Conservation (phyloP, 2,329 filamentous ascomycete species). For the Aspergillus glaucus region DNA sequence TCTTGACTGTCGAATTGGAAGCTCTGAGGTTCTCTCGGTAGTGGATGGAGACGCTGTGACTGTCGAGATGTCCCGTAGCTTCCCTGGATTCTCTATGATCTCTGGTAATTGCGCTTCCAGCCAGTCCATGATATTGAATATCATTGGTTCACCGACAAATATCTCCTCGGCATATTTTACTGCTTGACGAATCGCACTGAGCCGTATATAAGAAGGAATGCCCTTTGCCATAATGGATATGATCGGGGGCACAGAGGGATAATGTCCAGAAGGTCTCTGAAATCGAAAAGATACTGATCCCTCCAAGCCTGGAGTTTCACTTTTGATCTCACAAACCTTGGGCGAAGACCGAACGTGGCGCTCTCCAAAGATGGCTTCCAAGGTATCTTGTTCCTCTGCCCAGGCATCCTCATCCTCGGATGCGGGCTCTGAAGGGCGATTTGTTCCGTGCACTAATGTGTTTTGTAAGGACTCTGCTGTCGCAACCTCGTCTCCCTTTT, state of each 20-base stretch:
- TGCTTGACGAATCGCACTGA: conserved; percentile 76
- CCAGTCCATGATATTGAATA: conserved; percentile 88
- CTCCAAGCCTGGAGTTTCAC: conserved; percentile 47
- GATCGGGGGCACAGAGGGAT: conserved; percentile 63
- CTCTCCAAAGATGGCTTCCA: conserved; percentile 81
- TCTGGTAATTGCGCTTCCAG: conserved; percentile 73
- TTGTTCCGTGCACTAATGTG: conserved; percentile 51
- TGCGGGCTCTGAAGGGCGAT: conserved; percentile 8
- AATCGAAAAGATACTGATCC: conserved; percentile 55
- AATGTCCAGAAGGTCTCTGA: conserved; percentile 60
- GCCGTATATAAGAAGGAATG: conserved; percentile 84
- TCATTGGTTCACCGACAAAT: conserved; percentile 77
- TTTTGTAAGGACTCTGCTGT: conserved; percentile 76
- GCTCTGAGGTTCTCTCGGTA: conserved; percentile 11
- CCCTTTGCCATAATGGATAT: conserved; percentile 61
- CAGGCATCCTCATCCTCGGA: conserved; percentile 53
- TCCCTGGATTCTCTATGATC: conserved; percentile 81
- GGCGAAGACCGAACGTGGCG: conserved; percentile 57
- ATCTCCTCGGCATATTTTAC: conserved; percentile 64
- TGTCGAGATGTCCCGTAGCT: conserved; percentile 74
- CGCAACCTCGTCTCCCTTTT: conserved; percentile 63
- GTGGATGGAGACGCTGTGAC: conserved; percentile 53
- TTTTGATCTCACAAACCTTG: conserved; percentile 62
- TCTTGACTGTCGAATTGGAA: conserved; percentile 22
- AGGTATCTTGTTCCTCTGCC: conserved; percentile 76